A percentile compares a stretch with the other conserved stretches of the same genome.
Evolutionary conservation across 306 rosid species (phyloP).

Genomic region (Lathyrus oleraceus): DNA sequence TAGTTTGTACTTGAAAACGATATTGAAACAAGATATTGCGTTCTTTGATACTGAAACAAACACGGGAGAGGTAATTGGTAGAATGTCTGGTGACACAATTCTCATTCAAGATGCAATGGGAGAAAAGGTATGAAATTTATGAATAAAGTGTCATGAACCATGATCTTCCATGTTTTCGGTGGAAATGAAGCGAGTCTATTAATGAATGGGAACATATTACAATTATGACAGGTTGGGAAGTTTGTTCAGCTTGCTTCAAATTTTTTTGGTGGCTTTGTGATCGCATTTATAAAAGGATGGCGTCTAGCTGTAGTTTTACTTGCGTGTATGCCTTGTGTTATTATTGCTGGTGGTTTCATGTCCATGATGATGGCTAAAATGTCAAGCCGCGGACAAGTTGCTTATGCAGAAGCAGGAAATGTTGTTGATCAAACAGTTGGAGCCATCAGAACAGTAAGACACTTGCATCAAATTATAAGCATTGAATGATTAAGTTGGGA

Average conservation of each 20-base stretch:
- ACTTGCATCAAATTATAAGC: not conserved
- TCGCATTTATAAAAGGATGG: conserved; percentile 78
- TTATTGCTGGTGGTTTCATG: conserved; percentile 50
- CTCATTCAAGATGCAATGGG: conserved; percentile 96
- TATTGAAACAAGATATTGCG: conserved; percentile 76
- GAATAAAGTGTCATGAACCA: not conserved
- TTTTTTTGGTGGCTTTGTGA: conserved; percentile 69
- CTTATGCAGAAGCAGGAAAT: conserved; percentile 87
- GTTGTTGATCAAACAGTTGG: conserved; percentile 84
- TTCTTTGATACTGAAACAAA: conserved; percentile 82
- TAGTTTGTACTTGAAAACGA: conserved; percentile 73
- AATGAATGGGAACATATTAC: not conserved
- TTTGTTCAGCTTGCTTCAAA: conserved; percentile 69
- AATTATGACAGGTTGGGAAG: conserved; percentile 74
- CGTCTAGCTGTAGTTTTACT: conserved; percentile 62
- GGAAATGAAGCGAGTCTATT: not conserved
- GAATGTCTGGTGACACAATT: conserved; percentile 94
- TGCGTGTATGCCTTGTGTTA: conserved; percentile 61
- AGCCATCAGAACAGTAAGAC: conserved; percentile 81
- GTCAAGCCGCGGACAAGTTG: conserved; percentile 75
- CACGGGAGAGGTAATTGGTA: conserved; percentile 81
- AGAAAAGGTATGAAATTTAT: conserved; percentile 54
- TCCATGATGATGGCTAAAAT: conserved; percentile 51
- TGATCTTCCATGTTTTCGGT: not conserved
- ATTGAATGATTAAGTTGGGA: conserved; percentile 10